Base-by-base conservation (phyloP, 345 rosid species). In the Zanthoxylum bungeanum region DNA sequence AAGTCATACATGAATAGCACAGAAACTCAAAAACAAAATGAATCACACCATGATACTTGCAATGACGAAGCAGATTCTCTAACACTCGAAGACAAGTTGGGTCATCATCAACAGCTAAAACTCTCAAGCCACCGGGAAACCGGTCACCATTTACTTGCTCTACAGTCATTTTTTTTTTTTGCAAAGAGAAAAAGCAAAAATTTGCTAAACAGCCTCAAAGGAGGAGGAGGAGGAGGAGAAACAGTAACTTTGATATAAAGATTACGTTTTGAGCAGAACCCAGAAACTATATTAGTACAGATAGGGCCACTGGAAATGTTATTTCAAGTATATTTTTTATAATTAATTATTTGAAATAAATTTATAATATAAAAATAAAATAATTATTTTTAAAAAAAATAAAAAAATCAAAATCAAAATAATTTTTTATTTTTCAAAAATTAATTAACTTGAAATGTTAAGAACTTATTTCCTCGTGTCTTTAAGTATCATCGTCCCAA, bases 21-120 rank as follows among this genome's bases (percentile, higher is more conserved):
- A 50, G 9, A 68, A 71, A 46, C 66, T 60, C 65, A 33, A 3
- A 46, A 30, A 65, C 22, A 62, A 19, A 8, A 17, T 30, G 59
- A 9, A 52, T 60, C 68, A 61, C 55, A 91, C 89, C 94, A 39
- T 84, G 78, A 53, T 89, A 89, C 68, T 89, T 87, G 81, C 91
- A 91, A 33, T 72, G 79, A 56, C 81, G 88, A 75, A 91, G 97
- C 68, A 91, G 64, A 58, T 85, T 72, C 77, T 85, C 79, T 16
- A 91, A 78, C 72, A 89, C 58, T 10, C 77, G 69, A 42, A 91
- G 92, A 70, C 92, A 89, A 61, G 91, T 86, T 3, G 86, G 90
- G 77, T 89, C 92, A 46, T 91, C 94, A 57, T 91, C 97, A 51
- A 89, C 93, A 12, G 92, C 97, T 79, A 91, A 81, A 73, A 91